Evolutionary conservation across 306 rosid genomes (phyloP), one percentile per base, ranked within the genome.

Genomic region (Lithocarpus polystachyus): DNA sequence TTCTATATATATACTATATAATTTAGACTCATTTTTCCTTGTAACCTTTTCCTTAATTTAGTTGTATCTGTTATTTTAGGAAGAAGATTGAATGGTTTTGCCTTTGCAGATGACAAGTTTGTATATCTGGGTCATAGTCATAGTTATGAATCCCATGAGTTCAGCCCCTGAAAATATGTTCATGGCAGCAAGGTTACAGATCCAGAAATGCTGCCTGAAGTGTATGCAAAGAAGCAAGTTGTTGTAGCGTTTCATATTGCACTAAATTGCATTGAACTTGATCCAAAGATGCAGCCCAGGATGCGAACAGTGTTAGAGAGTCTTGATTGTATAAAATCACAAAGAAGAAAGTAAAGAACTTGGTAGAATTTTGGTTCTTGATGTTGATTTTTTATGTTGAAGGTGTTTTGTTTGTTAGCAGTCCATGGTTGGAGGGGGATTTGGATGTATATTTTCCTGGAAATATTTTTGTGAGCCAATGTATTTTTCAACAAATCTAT

Each of bases 111-210:
- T 68, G 98, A 92, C 57, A 92, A 73, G 78, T 70, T 87, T 80
- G 82, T 70, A 33, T 89, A 87, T 77, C 80, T 84, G 52, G 92
- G 90, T 76, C 91, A 90, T 71, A 80, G 90, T 76, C 91, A 90
- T 71, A 80, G 56, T 78, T 90, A 89, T 53, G 97, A 93, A 81
- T 87, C 88, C 54, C 97, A 93, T 3, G 97, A 93, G 75, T 84
- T 82, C 56, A 86, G 86, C 59, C 88, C 90, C 20, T 86, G 94
- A 15, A 93, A 93, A 73, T 84, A 89, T 37, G 81, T 86, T 69
- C 97, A 93, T 72, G 96, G 97, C 68, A 89, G 79, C 89, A 48
- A 93, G 89, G 83, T 89, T 77, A 81, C 89, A 72, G 98, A 93
- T 84, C 89, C 87, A 5, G 82, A 80, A 35, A 88, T 93, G 76